Evolutionary conservation across 176 grass and related monocot genomes (phyloP), one percentile per base, ranked within the genome.

Genomic region (Neostapfia colusana): DNA sequence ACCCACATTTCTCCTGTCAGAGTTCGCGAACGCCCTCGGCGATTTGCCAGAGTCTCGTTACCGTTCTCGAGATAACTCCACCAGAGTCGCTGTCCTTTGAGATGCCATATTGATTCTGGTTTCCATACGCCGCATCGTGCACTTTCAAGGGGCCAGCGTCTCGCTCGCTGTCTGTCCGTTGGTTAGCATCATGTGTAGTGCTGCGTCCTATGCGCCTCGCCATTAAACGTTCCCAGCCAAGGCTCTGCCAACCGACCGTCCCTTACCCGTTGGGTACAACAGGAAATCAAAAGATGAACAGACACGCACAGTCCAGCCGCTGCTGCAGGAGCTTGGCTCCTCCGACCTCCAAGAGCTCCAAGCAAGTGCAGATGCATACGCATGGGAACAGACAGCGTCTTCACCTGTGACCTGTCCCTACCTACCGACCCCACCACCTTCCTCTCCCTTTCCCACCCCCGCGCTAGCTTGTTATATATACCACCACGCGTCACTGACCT

Each of bases 391-490:
- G 55, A 26, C 55, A 35, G 2, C 17, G 63, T 50, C 63, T 18
- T 35, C 71, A 25, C 67, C 67, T 77, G 72, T 82, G 70, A 80
- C 46, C 63, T 86, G 49, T 66, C 34, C 67, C 42, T 58, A 24
- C 83, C 66, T 41, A 34, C 83, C 44, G 24, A 14, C 65, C 67
- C 56, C 71, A 65, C 82, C 73, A 62, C 36, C 81, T 84, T 84
- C 76, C 45, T 71, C 38, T 45, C 10, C 64, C 56, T 75, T 74
- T 83, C 75, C 66, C 79, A 45, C 35, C 13, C 43, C 28, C 62
- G 10, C 20, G 54, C 56, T 50, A 5, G 36, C 31, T 31, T 72
- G 2, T 79, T 84, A 88, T 86, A 86, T 88, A 88, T 69, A 63
- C 62, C 71, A 31, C 46, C 69, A 65, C 65, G 73, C 84, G 23